Base-by-base conservation (phyloP, 768 basidiomycete genomes). In the Collybiopsis confluens region DNA sequence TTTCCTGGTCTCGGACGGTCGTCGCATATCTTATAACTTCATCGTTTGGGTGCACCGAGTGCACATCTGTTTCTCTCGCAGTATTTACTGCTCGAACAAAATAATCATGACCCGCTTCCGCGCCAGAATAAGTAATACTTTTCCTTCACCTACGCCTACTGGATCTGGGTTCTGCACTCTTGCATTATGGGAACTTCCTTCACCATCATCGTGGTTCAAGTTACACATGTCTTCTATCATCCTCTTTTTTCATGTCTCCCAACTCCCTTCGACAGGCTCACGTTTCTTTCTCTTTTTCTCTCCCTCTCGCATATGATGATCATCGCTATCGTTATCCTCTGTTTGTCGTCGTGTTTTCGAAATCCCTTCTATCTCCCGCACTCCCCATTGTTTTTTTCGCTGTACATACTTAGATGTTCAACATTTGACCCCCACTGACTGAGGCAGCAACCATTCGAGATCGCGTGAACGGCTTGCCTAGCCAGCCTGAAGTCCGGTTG, bases 321-420 rank as follows among this genome's bases (percentile, higher is more conserved):
- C 24, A 45, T 45, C 30, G 45, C 20, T 47, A 47, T 47, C 26
- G 45, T 30, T 47, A 47, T 47, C 30, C 47, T 33, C 47, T 48
- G 47, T 48, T 33, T 13, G 30, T 33, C 30, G 33, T n/a, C 24
- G 47, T 48, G 47, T 48, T 48, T 48, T 48, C 35, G 46, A 35
- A n/a, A 47, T 20, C n/a, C n/a, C n/a, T n/a, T n/a, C n/a, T n/a
- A n/a, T n/a, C n/a, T n/a, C n/a, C n/a, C n/a, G n/a, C n/a, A n/a
- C n/a, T n/a, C n/a, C n/a, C n/a, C n/a, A n/a, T n/a, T n/a, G n/a
- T n/a, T n/a, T n/a, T n/a, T n/a, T n/a, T n/a, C n/a, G n/a, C n/a
- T n/a, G n/a, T n/a, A n/a, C n/a, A n/a, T n/a, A n/a, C n/a, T n/a
- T n/a, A n/a, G n/a, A n/a, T n/a, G n/a, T n/a, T n/a, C n/a, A n/a